Percentiles rank a stretch among this genome's conserved stretches.
These are phyloP conservation scores for Malania oleifera DNA, from an alignment of 164 flowering plant genomes.

Conservation along the genomic window DNA sequence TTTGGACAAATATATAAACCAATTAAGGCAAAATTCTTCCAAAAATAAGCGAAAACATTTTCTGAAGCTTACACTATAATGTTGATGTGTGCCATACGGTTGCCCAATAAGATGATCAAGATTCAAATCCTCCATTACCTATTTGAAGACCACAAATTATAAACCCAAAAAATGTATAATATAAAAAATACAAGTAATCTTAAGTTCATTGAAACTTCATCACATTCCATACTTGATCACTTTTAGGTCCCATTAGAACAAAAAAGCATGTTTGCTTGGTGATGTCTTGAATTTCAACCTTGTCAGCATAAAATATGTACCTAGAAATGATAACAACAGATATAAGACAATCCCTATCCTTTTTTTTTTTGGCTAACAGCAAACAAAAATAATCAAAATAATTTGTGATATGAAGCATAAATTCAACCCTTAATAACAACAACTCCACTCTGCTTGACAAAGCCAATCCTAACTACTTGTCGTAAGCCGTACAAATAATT, in stretches of 20 bases:
- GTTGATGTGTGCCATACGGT: conserved; percentile 77
- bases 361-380: too few species aligned
- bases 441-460: too few species aligned
- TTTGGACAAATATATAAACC: too few species aligned
- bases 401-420: too few species aligned
- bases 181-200: background rate
- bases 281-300: conserved; percentile 77
- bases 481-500: too few species aligned
- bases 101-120: conserved; percentile 71
- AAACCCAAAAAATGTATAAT: conserved; percentile 1
- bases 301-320: conserved; percentile 84
- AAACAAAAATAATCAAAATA: too few species aligned
- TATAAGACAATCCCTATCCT: too few species aligned
- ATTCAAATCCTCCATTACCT: conserved; percentile 65
- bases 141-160: conserved; percentile 13
- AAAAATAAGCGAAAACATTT: background rate
- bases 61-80: conserved; percentile 53
- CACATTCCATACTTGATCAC: conserved; percentile 52
- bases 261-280: conserved; percentile 65
- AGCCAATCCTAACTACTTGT: too few species aligned
- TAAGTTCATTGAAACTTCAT: background rate
- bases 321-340: conserved; percentile 20
- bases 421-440: too few species aligned
- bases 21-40: too few species aligned
- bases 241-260: conserved; percentile 68